Evolutionary conservation across 1,284 basidiomycete genomes (phyloP).

Genomic region (Puccinia triticina): DNA sequence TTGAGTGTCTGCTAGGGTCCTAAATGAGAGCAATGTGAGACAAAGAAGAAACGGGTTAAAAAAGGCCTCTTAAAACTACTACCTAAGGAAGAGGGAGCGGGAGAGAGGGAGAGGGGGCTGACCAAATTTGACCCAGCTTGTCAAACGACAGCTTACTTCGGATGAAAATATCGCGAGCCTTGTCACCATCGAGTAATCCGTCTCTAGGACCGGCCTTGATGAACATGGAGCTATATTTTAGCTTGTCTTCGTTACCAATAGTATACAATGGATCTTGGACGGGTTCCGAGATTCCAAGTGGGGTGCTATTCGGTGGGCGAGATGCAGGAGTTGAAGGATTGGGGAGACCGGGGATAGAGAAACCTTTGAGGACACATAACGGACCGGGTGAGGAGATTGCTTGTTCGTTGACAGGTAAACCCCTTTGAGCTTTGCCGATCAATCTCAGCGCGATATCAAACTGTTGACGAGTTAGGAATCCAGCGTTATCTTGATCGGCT

Average conservation of each 20-base stretch:
- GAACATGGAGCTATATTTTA: constrained; percentile 81
- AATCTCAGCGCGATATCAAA: constrained; percentile 83
- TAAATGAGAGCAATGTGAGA: constrained; percentile 58
- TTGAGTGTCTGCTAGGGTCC: constrained; percentile 92
- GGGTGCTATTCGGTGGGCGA: constrained; percentile 61
- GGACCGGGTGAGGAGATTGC: constrained; percentile 67
- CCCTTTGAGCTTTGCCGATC: constrained; percentile 89
- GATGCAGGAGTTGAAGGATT: constrained; percentile 52
- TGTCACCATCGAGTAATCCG: constrained; percentile 79
- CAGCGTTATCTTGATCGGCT: constrained; percentile 89
- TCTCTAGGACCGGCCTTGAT: constrained; percentile 71
- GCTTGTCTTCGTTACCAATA: constrained; percentile 75
- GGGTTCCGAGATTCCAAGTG: constrained; percentile 66
- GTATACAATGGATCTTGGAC: constrained; percentile 65
- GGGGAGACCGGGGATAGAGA: constrained; percentile 63
- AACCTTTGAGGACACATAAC: constrained; percentile 76
- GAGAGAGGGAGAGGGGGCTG: constrained; percentile 55
- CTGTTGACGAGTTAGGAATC: constrained; percentile 81
- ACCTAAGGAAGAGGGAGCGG: background rate
- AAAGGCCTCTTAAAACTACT: too few species aligned
- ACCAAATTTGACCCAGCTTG: constrained; percentile 93
- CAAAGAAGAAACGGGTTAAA: constrained; percentile 18
- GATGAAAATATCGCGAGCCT: constrained; percentile 88
- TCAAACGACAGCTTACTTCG: constrained; percentile 89
- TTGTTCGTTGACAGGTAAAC: constrained; percentile 70